Percentiles rank a stretch among this genome's conserved stretches.
Conservation (phyloP, 257 asterid species). For the Osmanthus fragrans region DNA sequence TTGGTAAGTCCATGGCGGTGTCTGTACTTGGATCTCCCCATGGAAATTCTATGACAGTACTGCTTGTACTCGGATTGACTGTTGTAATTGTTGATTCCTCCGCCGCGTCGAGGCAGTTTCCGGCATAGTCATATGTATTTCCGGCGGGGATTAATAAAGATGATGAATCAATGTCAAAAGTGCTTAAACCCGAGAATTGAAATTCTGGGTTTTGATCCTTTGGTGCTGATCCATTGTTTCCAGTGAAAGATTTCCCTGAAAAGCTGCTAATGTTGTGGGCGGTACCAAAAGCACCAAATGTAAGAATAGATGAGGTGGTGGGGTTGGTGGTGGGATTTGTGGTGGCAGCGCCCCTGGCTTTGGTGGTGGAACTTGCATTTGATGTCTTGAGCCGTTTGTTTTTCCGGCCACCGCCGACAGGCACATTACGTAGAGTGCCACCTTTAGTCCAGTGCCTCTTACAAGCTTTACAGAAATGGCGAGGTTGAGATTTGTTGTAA, state of each 20-base stretch:
- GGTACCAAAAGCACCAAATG: neutral
- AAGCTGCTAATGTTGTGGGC: neutral
- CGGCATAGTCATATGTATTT: constrained; percentile 22
- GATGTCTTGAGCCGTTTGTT: constrained; percentile 56
- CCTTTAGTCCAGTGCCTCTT: constrained; percentile 85
- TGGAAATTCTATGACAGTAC: constrained; percentile 17
- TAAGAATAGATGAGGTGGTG: constrained; percentile 7
- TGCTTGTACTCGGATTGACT: constrained; percentile 35
- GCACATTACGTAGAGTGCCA: constrained; percentile 74
- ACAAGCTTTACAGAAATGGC: constrained; percentile 77
- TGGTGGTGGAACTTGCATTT: constrained; percentile 1
- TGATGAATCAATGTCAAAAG: constrained; percentile 28
- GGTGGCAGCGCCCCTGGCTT: constrained; percentile 3
- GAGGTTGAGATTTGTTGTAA: constrained; percentile 70
- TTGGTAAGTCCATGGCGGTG: constrained; percentile 27
- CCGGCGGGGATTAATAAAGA: constrained; percentile 26
- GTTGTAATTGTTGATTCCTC: constrained; percentile 49
- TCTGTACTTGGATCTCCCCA: constrained; percentile 44
- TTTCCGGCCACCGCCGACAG: constrained; percentile 73
- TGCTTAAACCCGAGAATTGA: constrained; percentile 36
- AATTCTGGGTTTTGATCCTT: constrained; percentile 26
- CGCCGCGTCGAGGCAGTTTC: constrained; percentile 36
- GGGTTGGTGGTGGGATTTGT: neutral
- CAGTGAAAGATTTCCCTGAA: neutral
- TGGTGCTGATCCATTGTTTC: constrained; percentile 8